A percentile compares a stretch with the other conserved stretches of the same genome.
These are phyloP conservation scores for Chamaecrista fasciculata DNA, from an alignment of 306 rosid genomes.

Conservation along the genomic window DNA sequence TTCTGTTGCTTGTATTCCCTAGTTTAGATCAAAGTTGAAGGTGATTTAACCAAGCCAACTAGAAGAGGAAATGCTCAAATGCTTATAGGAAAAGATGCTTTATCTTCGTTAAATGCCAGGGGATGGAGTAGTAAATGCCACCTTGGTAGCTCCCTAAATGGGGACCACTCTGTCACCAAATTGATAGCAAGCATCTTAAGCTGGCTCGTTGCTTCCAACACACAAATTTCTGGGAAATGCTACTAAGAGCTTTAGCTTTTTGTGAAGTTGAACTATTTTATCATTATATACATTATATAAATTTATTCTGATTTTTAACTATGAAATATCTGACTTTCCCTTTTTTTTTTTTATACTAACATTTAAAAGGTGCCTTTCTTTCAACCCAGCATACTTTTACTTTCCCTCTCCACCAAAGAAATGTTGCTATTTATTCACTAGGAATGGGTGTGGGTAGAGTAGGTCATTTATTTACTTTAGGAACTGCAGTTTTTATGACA, in stretches of 20 bases:
- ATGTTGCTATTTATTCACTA: background rate
- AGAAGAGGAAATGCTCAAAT: conserved; percentile 17
- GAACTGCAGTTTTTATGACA: background rate
- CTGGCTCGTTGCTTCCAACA: conserved; percentile 4
- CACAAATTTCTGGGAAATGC: background rate
- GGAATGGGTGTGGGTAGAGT: background rate
- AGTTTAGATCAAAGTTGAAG: background rate
- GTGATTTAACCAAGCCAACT: background rate
- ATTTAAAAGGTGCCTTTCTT: background rate
- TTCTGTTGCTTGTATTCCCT: background rate
- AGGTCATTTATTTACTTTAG: background rate
- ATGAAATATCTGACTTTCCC: too few relatives aligned
- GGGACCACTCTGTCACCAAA: conserved; percentile 39
- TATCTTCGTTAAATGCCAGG: conserved; percentile 16
- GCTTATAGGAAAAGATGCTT: background rate
- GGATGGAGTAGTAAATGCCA: conserved; percentile 6
- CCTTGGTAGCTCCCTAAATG: conserved; percentile 18
- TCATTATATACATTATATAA: too few relatives aligned
- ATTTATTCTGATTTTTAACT: too few relatives aligned
- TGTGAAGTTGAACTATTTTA: too few relatives aligned
- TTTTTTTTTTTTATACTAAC: background rate
- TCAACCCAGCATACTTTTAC: background rate
- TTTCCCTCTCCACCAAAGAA: background rate
- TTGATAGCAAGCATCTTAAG: conserved; percentile 7
- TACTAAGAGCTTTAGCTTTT: too few relatives aligned